Base-by-base conservation (phyloP, 164 flowering plant genomes). In the Kingdonia uniflora region DNA sequence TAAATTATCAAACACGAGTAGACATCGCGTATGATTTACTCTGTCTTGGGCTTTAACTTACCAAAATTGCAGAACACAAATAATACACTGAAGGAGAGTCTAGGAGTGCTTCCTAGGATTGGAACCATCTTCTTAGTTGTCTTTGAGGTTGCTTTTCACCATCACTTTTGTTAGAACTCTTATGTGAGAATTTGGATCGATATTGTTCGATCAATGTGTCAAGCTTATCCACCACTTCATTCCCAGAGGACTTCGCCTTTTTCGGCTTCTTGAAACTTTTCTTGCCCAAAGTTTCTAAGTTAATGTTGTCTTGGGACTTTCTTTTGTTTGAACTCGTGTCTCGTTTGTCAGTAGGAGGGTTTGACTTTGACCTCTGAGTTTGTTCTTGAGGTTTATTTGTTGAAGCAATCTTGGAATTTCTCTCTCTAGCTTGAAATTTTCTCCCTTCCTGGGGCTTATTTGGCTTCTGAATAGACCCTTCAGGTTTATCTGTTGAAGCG, bases 141-240 rank as follows among this genome's bases (percentile, higher is more conserved):
- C 50, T 65, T 12, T 66, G 55, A 17, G 55, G 69, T 51, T 69
- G 57, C 58, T 66, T 76, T 39, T 68, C 71, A 38, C 67, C 76
- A 47, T 68, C 82, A 11, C 63, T 17, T 56, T 62, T 74, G 48
- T 58, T 51, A 6, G 76, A 69, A 39, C 55, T 58, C n/a, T 59
- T 62, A 39, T 62, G 76, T 10, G 92, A 71, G 61, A 80, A 84
- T 62, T 82, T 85, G 38, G 81, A 58, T 58, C 68, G 66, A 65
- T 87, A 91, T 37, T 76, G 80, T 66, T 81, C 85, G 4, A 87
- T 81, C 48, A 91, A 66, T 77, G 57, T 54, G 68, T 91, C 96
- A 19, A 91, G 88, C 45, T 83, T 81, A 69, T 87, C 95, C 41
- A 59, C 74, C 2, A 49, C 59, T 46, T 77, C 90, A 6, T 57